Base-by-base conservation (phyloP, 129 eudicot genomes). In the Tagetes erecta region DNA sequence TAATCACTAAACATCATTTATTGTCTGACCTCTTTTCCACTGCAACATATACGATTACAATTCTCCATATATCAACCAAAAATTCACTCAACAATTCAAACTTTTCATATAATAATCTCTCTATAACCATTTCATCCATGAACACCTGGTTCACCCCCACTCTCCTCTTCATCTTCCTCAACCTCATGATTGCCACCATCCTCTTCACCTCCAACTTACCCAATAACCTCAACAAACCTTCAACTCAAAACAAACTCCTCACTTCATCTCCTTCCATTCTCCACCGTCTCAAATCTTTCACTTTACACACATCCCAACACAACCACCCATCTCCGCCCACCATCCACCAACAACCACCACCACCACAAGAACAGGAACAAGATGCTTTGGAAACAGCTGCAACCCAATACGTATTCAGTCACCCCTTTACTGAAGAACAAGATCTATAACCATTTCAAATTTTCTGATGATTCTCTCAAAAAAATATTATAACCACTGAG, bases 91-190 rank as follows among this genome's bases (percentile, higher is more conserved):
- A 20, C 27, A 20, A 20, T 20, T 20, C 27, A 20, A 20, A 20
- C 27, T 20, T 20, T 20, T 20, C 27, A 20, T 20, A 20, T 20
- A 20, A 20, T 20, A 20, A 20, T 20, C 27, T 20, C 27, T 20
- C 27, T 20, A 20, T 20, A 20, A 20, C 27, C 27, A 20, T 20
- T 20, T 70, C 95, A 11, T 81, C 87, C 67, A 84, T 93, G 84
- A 85, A 82, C 84, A 90, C 88, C 75, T 94, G 97, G 97, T 83
- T 85, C 80, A 88, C 97, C 27, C 98, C 98, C 70, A 76, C 98
- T 41, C 84, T 94, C 38, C 89, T 94, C 78, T 94, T 94, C 78
- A 78, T 94, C 65, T 84, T 94, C 64, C 93, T 94, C 79, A 90
- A 94, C 38, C 78, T 94, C 83, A 83, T 86, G 92, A 88, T 94